phyloP scores from a whole-genome alignment of 23 red algal species.

The Gracilaria caudata region DNA sequence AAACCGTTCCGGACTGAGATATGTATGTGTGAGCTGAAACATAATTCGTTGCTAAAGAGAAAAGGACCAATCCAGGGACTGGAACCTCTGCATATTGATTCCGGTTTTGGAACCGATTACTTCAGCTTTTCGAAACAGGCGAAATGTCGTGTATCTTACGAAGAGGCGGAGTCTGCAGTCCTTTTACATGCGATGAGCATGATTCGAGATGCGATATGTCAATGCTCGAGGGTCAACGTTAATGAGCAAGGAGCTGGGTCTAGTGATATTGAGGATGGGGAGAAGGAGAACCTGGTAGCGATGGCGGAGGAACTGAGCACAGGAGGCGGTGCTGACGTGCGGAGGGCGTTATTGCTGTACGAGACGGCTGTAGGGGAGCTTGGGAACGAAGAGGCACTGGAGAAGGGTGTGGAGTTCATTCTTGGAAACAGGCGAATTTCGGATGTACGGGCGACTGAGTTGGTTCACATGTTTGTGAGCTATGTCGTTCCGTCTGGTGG shows the following conservation, averaged over 20 bases:
- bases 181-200: slow-evolving; percentile 11
- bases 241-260: not conserved
- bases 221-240: no score
- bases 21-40: not conserved
- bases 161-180: not conserved
- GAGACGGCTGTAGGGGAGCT: not conserved
- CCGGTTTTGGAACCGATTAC: not conserved
- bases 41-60: not conserved
- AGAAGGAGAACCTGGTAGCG: not conserved
- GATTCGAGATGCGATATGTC: slow-evolving; percentile 3
- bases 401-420: slow-evolving; percentile 11
- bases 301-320: not conserved
- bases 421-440: not conserved
- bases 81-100: not conserved
- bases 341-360: slow-evolving; percentile 2
- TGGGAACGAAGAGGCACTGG: not conserved
- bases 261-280: not conserved
- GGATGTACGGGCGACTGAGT: not conserved
- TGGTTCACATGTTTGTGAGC: slow-evolving; percentile 6
- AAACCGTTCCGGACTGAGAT: slow-evolving; percentile 19
- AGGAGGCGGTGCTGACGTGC: not conserved
- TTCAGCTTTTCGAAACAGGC: not conserved
- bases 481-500: not conserved
- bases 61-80: not conserved
- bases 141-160: not conserved